phyloP scores from a whole-genome alignment of 2,329 filamentous ascomycete species.

The Dryadomyces quercus-mongolicae region DNA sequence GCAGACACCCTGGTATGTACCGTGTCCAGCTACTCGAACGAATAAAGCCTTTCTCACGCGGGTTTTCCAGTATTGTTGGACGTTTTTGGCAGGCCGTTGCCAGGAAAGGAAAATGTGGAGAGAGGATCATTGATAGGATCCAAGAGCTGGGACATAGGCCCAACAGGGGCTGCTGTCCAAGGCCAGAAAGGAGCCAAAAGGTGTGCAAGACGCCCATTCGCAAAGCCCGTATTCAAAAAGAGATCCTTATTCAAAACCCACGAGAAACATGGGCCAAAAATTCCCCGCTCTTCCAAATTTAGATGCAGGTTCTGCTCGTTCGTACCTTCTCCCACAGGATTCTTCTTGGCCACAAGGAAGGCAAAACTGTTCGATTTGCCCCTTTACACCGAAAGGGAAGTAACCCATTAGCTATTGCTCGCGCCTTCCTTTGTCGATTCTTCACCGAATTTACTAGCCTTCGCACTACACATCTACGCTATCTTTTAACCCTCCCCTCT shows the following conservation, averaged over 20 bases:
- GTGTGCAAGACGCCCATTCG: no score
- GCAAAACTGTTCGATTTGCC: neutral
- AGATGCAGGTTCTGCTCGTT: no score
- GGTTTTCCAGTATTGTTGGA: no score
- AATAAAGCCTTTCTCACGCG: no score
- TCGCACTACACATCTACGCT: conserved; percentile 1
- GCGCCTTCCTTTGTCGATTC: conserved; percentile 1
- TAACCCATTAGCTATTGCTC: neutral
- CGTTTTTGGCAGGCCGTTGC: neutral
- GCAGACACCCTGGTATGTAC: no score
- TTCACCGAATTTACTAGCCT: neutral
- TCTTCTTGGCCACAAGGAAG: neutral
- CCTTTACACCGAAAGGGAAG: neutral
- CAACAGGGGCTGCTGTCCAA: no score
- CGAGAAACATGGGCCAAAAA: no score
- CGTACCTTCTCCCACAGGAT: neutral
- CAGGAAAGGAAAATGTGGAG: neutral
- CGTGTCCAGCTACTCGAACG: no score
- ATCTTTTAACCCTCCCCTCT: neutral
- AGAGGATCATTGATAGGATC: neutral
- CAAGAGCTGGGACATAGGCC: neutral
- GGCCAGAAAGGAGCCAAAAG: no score
- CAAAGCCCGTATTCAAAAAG: no score
- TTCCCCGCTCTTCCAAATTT: no score
- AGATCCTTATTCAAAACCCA: no score